A percentile compares a stretch with the other conserved stretches of the same genome.
phyloP scores from a whole-genome alignment of 345 rosid genomes.

The Cardamine resedifolia region DNA sequence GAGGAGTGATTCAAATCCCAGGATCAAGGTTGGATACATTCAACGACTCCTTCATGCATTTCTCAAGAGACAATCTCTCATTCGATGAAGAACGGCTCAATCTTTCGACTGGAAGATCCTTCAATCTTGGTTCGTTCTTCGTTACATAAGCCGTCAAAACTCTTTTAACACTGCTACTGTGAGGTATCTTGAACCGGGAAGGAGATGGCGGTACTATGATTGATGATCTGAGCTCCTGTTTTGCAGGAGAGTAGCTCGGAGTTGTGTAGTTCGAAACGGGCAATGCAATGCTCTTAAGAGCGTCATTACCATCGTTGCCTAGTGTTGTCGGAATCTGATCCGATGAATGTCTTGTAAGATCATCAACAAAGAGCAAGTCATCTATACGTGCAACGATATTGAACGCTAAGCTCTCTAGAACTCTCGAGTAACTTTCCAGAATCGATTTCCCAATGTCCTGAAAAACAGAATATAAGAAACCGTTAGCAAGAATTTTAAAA shows the following conservation, averaged over 20 bases:
- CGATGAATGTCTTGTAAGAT: constrained; percentile 70
- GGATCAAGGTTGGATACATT: constrained; percentile 40
- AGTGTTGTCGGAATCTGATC: constrained; percentile 48
- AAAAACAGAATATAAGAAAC: background rate
- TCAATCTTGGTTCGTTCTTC: constrained; percentile 46
- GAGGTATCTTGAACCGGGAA: constrained; percentile 42
- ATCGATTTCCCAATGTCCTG: constrained; percentile 98
- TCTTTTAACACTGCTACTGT: constrained; percentile 63
- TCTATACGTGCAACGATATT: constrained; percentile 89
- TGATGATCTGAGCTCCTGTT: constrained; percentile 59
- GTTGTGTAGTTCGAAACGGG: constrained; percentile 67
- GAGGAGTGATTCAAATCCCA: constrained; percentile 28
- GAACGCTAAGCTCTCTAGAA: constrained; percentile 89
- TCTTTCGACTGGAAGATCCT: constrained; percentile 33
- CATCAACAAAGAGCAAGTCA: constrained; percentile 84
- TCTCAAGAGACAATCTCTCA: constrained; percentile 40
- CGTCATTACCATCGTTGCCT: constrained; percentile 47
- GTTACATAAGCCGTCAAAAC: constrained; percentile 68
- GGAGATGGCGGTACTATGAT: constrained; percentile 45
- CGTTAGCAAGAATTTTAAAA: background rate
- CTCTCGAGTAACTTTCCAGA: constrained; percentile 89
- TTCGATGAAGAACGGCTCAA: constrained; percentile 30
- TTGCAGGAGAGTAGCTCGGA: constrained; percentile 75
- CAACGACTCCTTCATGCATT: constrained; percentile 38
- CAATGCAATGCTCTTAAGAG: constrained; percentile 49